Evolutionary conservation across 345 rosid species (phyloP).

Genomic region (Eucalyptus erythrocorys): DNA sequence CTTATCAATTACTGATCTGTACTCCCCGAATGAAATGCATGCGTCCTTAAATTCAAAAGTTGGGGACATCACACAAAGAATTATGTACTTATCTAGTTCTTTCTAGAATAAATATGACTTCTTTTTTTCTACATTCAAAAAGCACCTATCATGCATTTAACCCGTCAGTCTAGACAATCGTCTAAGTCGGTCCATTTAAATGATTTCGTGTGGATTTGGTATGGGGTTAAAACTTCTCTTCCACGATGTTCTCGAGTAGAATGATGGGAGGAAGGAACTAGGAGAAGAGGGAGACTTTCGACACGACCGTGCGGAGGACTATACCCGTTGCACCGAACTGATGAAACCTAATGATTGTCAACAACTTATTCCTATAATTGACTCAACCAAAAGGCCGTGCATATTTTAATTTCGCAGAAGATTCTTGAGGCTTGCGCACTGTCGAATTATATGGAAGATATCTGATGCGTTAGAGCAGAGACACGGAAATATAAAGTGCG

Average conservation of each 20-base stretch:
- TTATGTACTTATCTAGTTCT: background rate
- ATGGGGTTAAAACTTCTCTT: background rate
- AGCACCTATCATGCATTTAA: background rate
- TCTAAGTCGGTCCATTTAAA: background rate
- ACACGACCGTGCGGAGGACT: background rate
- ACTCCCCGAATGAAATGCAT: background rate
- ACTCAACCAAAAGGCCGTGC: background rate
- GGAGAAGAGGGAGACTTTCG: background rate
- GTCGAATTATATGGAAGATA: background rate
- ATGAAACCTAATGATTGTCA: background rate
- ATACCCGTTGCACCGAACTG: background rate
- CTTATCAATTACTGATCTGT: background rate
- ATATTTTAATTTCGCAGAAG: background rate
- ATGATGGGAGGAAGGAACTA: background rate
- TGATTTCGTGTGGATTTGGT: background rate
- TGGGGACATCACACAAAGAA: background rate
- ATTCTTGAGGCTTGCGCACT: background rate
- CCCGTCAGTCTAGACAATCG: rapidly evolving
- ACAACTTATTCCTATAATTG: background rate
- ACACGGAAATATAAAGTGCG: background rate
- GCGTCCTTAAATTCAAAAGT: background rate
- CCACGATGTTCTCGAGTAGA: background rate
- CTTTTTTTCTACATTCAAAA: background rate
- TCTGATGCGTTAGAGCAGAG: background rate
- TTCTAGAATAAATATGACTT: background rate